Evolutionary conservation across 108 stramenopile species (phyloP), one percentile per base, ranked within the genome.

Genomic region (Discostella pseudostelligera): DNA sequence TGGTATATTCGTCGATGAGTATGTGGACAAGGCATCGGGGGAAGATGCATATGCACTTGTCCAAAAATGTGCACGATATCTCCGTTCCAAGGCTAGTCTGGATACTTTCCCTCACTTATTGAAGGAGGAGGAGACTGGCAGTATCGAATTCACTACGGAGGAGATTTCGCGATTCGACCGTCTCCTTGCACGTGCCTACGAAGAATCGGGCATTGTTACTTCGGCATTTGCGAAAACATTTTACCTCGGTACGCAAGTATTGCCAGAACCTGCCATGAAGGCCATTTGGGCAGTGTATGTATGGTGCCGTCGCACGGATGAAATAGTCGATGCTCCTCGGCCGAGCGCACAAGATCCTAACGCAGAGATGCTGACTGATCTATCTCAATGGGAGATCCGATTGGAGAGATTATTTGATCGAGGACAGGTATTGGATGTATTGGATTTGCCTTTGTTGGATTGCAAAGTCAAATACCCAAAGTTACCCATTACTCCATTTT

Each of bases 251-350:
- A 96, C 97, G 8, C 85, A 83, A 68, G 80, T 96, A 46, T 68
- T 98, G 71, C 76, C 81, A 3, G 78, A 82, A 43, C 78, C 59
- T 8, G 73, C 87, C 16, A 75, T 80, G 57, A 78, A 72, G 39
- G 93, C 93, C 13, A 93, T 95, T 43, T 98, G 97, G 97, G 96
- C 96, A 10, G 81, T 98, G 17, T 98, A 98, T 72, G 96, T 96
- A 14, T 98, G 97, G 97, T 98, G 97, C 67, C 86, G 97, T 16
- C 81, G 97, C 14, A 98, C 97, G 3, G 97, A 98, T 79, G 97
- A 98, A 69, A 94, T 98, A 44, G 97, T 98, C 10, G 97, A 98
- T 81, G 91, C 94, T 4, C 96, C 95, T 1, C 80, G 95, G 9
- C 59, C 70, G 0, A 80, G 81, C 14, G 79, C 74, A 21, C 47